Conservation (phyloP, 1,284 basidiomycete genomes). For the Polyporus tsugae region DNA sequence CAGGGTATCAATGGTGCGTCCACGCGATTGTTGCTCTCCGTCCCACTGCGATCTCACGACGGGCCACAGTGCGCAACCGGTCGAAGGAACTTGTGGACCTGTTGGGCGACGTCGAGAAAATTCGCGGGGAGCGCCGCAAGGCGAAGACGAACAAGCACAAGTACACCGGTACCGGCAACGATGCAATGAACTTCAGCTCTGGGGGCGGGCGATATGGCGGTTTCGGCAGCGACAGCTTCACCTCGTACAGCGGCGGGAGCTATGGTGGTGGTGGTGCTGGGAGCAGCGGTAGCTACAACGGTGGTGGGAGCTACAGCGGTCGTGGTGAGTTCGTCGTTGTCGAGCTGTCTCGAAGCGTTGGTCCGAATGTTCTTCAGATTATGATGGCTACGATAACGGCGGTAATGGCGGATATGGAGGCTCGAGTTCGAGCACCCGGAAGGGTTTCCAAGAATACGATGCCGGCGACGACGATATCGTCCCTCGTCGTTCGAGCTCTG, state of each 20-base stretch:
- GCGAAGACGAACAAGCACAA: conserved; percentile 95
- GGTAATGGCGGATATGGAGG: conserved; percentile 47
- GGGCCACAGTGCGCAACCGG: conserved; percentile 86
- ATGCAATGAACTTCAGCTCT: conserved; percentile 70
- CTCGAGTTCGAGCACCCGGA: conserved; percentile 56
- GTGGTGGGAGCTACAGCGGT: conserved; percentile 26
- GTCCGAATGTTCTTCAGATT: conserved; percentile 36
- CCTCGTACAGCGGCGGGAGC: conserved; percentile 46
- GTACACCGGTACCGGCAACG: conserved; percentile 89
- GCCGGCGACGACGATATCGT: conserved; percentile 91
- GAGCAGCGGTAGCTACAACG: conserved; percentile 45
- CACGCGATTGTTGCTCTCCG: not conserved
- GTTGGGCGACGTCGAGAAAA: conserved; percentile 90
- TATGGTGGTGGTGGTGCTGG: conserved; percentile 32
- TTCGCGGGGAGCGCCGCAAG: conserved; percentile 90
- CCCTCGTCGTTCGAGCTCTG: conserved; percentile 50
- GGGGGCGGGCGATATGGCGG: conserved; percentile 79
- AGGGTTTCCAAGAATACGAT: conserved; percentile 92
- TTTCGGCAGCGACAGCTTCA: conserved; percentile 76
- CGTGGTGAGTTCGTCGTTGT: conserved; percentile 26
- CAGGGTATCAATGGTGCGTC: conserved; percentile 94
- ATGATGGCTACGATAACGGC: conserved; percentile 44
- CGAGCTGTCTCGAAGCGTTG: not conserved
- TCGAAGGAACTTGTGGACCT: conserved; percentile 92
- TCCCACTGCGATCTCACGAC: not conserved